Conservation (phyloP, 305 asterid species). For the Fraxinus baroniana region DNA sequence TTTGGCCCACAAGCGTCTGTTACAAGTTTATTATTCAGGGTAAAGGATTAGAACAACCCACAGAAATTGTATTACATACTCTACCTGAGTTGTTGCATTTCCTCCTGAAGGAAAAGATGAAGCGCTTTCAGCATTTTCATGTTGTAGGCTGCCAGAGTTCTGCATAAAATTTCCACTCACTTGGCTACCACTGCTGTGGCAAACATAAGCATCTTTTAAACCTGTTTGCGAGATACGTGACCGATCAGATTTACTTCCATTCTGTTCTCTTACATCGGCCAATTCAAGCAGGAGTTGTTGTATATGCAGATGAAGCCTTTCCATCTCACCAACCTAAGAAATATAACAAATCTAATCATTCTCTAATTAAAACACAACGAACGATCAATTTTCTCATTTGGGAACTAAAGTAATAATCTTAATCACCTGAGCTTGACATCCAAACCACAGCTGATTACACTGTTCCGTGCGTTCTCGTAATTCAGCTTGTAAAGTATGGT, state of each 20-base stretch:
- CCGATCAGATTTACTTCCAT: not conserved
- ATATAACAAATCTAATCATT: not conserved
- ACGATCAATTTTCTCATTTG: not conserved
- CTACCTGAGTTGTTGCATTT: slow-evolving; percentile 59
- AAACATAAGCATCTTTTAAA: not conserved
- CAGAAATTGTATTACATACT: not conserved
- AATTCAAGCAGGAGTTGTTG: not conserved
- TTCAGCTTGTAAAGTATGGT: slow-evolving; percentile 66
- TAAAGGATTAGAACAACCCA: not conserved
- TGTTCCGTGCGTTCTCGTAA: slow-evolving; percentile 79
- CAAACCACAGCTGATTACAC: slow-evolving; percentile 65
- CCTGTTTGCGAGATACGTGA: not conserved
- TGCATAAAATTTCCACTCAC: not conserved
- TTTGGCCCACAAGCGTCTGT: not conserved
- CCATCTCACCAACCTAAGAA: not conserved
- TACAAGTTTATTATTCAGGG: not conserved
- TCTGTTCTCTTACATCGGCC: not conserved
- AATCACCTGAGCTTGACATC: slow-evolving; percentile 58
- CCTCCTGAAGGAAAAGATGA: slow-evolving; percentile 41
- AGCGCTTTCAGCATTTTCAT: slow-evolving; percentile 1
- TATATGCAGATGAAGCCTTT: not conserved
- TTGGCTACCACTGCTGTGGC: not conserved
- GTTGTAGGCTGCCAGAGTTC: not conserved
- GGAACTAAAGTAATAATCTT: not conserved
- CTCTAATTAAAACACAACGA: not conserved